phyloP scores from a whole-genome alignment of 148 eudicot genomes.

The Rhododendron williamsianum region DNA sequence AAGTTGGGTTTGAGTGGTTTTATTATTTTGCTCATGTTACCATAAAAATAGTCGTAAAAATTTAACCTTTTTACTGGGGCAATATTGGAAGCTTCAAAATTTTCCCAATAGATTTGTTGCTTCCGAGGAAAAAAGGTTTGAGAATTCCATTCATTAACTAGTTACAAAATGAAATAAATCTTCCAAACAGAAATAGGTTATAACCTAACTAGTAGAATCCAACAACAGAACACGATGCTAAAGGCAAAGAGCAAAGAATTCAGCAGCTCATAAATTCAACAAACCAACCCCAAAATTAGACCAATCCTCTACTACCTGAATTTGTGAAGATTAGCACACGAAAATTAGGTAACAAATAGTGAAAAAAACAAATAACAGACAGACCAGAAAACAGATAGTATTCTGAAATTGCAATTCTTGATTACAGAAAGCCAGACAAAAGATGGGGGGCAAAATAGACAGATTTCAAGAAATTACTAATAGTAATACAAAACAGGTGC shows the following conservation, averaged over 20 bases:
- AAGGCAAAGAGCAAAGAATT: background rate
- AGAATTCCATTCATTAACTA: background rate
- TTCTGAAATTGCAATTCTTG: background rate
- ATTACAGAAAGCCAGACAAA: background rate
- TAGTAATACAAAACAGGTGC: background rate
- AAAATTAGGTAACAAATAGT: background rate
- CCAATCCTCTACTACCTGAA: background rate
- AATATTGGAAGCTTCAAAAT: too few relatives aligned
- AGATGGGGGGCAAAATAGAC: background rate
- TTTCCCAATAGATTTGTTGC: background rate
- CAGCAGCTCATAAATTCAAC: background rate
- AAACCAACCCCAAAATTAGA: background rate
- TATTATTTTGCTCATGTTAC: too few relatives aligned
- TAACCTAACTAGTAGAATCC: background rate
- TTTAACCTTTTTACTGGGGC: too few relatives aligned
- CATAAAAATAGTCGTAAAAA: too few relatives aligned
- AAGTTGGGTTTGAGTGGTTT: too few relatives aligned
- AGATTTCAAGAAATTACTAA: background rate
- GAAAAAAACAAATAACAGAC: background rate
- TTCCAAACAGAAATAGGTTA: background rate
- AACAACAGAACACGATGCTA: background rate
- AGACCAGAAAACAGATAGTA: background rate
- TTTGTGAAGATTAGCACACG: background rate
- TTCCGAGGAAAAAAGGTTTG: background rate
- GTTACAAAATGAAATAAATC: background rate